phyloP scores from a whole-genome alignment of 345 rosid genomes.

The Capsella bursapastoris region DNA sequence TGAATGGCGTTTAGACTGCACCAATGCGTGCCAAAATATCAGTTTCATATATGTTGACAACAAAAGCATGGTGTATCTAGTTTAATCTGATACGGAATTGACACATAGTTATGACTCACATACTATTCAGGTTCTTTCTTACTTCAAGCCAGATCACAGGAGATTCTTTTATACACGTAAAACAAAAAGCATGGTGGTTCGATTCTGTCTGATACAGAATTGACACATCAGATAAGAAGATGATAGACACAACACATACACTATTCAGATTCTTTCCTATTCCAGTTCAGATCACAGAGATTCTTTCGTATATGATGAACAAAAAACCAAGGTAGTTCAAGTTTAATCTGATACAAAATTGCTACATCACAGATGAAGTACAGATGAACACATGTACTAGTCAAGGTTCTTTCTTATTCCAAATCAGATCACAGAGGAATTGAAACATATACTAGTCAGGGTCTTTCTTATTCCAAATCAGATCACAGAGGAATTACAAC shows the following conservation, averaged over 20 bases:
- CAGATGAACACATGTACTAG: no score
- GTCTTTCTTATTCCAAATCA: no score
- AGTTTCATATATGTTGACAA: slow-evolving; percentile 6
- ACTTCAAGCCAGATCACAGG: background rate
- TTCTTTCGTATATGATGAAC: slow-evolving; percentile 13
- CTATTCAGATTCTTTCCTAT: background rate
- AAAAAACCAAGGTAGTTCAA: background rate
- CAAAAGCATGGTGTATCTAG: background rate
- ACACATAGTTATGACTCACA: slow-evolving; percentile 12
- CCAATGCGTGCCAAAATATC: slow-evolving; percentile 22
- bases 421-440: no score
- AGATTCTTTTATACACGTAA: background rate
- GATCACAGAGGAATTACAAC: no score
- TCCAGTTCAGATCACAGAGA: background rate
- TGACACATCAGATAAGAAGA: slow-evolving; percentile 10
- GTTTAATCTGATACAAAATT: slow-evolving; percentile 9
- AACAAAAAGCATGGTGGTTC: slow-evolving; percentile 2
- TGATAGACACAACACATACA: slow-evolving; percentile 15
- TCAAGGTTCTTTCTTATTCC: no score
- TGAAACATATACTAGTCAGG: background rate
- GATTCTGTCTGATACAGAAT: slow-evolving; percentile 3
- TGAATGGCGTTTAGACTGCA: slow-evolving; percentile 78
- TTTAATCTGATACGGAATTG: slow-evolving; percentile 9
- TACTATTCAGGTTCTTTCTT: background rate
- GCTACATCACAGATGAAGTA: slow-evolving; percentile 4